Base-by-base conservation (phyloP, 1,284 basidiomycete genomes). In the Boletellus dicymbophilus region DNA sequence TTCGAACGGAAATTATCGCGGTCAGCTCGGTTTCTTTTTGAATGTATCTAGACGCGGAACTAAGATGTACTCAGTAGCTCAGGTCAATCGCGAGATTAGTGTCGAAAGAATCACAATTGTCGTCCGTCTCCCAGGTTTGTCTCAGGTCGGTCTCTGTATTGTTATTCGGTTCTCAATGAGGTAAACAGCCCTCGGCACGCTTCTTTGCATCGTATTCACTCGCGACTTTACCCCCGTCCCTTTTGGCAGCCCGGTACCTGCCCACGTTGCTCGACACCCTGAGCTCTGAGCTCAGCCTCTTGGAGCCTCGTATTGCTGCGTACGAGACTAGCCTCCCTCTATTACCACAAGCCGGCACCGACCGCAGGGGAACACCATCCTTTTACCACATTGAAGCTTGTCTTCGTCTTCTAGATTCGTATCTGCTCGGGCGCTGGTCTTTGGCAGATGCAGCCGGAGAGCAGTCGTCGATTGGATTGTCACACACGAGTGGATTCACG, bases 351-450 rank as follows among this genome's bases (percentile, higher is more conserved):
- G 20, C 37, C 9, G 37, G 26, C 28, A 20, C 30, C 18, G 61
- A 63, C n/a, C 46, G 53, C 31, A 44, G 54, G 18, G 66, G 71
- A 22, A 54, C 57, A 9, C 72, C 70, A 9, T 74, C 73, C n/a
- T 58, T 83, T 33, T 66, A 71, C 18, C 78, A 77, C 57, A 67
- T 83, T 12, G 75, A 80, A 53, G 72, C 81, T 28, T 81, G 83
- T 54, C 71, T 91, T 21, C 72, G 71, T 15, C 67, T 90, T 3
- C 57, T 90, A 9, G 88, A 90, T 56, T 69, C 74, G 1, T 84
- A 77, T 58, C 71, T 90, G 1, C 67, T 89, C 11, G 76, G 74
- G 2, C 75, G 77, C 45, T 86, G 84, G 82, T 63, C 61, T 9
- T 34, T 49, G 5, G 15, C 23, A 1, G 45, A 61, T 28, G 58